Percentiles rank a stretch among this genome's conserved stretches.
Conservation (phyloP, 1,139 yeast species). For the Tardiomyces digboiensis region DNA sequence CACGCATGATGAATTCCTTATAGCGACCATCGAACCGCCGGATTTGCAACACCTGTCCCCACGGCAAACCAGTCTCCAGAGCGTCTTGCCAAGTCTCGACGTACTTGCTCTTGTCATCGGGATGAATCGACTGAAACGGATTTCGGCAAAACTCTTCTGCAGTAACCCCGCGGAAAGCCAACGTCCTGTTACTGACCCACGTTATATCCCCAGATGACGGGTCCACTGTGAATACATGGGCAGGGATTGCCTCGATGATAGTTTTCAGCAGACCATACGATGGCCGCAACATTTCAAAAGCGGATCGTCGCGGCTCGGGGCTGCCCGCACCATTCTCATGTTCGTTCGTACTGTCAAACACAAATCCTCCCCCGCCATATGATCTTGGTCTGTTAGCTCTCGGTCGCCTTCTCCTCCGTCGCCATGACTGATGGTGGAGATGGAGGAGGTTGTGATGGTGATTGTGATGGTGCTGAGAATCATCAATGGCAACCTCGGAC, state of each 20-base stretch:
- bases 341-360: too few species aligned
- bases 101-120: constrained; percentile 21
- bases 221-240: constrained; percentile 26
- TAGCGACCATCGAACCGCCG: constrained; percentile 26
- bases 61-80: constrained; percentile 22
- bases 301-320: too few species aligned
- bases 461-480: too few species aligned
- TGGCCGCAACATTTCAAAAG: background rate
- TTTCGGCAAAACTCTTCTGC: constrained; percentile 20
- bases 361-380: too few species aligned
- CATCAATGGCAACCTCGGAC: background rate
- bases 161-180: constrained; percentile 25
- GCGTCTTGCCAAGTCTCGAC: constrained; percentile 21
- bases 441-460: too few species aligned
- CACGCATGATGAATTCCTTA: constrained; percentile 23
- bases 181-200: constrained; percentile 27
- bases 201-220: constrained; percentile 24
- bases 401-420: too few species aligned
- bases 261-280: constrained; percentile 16
- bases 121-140: constrained; percentile 20
- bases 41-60: constrained; percentile 22
- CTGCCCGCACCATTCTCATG: too few species aligned
- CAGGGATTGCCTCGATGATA: constrained; percentile 28
- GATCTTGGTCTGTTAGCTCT: too few species aligned
- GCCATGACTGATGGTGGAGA: too few species aligned